A percentile compares a stretch with the other conserved stretches of the same genome.
phyloP scores from a whole-genome alignment of 257 asterid genomes.

The Nicotiana tomentosiformis region DNA sequence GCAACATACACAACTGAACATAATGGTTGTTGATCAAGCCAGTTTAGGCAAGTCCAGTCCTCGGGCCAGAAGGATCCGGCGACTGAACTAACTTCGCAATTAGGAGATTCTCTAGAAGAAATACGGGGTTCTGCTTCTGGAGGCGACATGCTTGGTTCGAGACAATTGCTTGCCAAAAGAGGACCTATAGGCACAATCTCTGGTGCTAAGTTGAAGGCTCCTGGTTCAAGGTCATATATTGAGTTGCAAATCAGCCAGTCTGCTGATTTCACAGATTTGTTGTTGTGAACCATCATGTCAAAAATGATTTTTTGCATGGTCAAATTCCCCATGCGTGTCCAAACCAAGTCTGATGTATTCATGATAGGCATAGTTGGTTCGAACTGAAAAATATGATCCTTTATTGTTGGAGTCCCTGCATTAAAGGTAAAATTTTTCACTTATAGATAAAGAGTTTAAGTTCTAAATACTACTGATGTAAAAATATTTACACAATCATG shows the following conservation, averaged over 20 bases:
- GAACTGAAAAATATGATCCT: constrained; percentile 26
- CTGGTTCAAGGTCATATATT: constrained; percentile 30
- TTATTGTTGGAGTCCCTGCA: constrained; percentile 28
- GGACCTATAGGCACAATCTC: constrained; percentile 38
- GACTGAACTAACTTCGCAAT: neutral
- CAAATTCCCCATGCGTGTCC: constrained; percentile 23
- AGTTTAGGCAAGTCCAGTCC: constrained; percentile 26
- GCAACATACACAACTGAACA: constrained; percentile 37
- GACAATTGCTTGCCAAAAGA: constrained; percentile 19
- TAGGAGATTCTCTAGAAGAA: neutral
- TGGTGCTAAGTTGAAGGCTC: constrained; percentile 30
- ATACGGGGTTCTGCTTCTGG: neutral
- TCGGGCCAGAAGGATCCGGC: constrained; percentile 33
- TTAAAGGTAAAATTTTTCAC: neutral
- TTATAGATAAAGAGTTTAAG: neutral
- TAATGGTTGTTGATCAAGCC: constrained; percentile 36
- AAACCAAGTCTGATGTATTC: constrained; percentile 25
- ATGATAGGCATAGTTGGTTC: constrained; percentile 34
- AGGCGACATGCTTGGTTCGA: neutral
- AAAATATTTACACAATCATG: neutral
- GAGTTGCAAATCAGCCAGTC: constrained; percentile 42
- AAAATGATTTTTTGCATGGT: constrained; percentile 28
- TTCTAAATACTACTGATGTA: neutral
- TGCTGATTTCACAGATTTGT: constrained; percentile 18
- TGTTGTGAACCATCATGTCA: constrained; percentile 20